Evolutionary conservation across 305 asterid species (phyloP), one percentile per base, ranked within the genome.

Genomic region (Rubia tinctorum): DNA sequence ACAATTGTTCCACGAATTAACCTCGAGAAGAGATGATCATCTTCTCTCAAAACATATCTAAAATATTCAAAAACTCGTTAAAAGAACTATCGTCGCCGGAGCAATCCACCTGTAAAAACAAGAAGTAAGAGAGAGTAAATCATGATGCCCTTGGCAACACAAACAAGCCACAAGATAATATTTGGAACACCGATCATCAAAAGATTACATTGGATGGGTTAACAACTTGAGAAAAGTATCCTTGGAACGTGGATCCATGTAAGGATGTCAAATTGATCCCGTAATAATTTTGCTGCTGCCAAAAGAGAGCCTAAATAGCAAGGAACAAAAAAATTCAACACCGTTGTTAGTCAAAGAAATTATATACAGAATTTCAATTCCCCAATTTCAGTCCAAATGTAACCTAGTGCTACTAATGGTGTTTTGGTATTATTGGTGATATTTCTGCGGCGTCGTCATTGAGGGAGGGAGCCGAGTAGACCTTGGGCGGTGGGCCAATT

Each of bases 251-350:
- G 72, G 98, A 84, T 75, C 89, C 93, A 77, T 92, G 96, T 72
- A 95, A 80, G 27, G 99, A 84, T 39, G 93, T 87, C 92, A 95
- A 87, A 86, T 95, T 85, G 59, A 95, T 98, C 75, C 97, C 97
- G 71, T 88, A 95, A 77, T 95, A 95, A 80, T 92, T 92, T 80
- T 91, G 92, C 80, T 95, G 99, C 88, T 92, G 99, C 99, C 99
- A 95, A 83, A 95, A 95, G 78, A 93, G 88, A 76, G 98, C 97
- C 98, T 95, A 87, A 44, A 80, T 58, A 53, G 80, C 73, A 82
- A 76, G 66, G 56, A 79, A 70, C 69, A 76, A 60, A 74, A 71
- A 81, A 76, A 8, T 69, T 42, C 22, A 71, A 78, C 49, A 55
- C 43, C 23, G 42, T 23, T 43, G 40, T 34, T 34, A 5, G 12